Percentiles rank a stretch among this genome's conserved stretches.
These are phyloP conservation scores for Oxyria digyna DNA, from an alignment of 148 eudicot species.

Conservation along the genomic window DNA sequence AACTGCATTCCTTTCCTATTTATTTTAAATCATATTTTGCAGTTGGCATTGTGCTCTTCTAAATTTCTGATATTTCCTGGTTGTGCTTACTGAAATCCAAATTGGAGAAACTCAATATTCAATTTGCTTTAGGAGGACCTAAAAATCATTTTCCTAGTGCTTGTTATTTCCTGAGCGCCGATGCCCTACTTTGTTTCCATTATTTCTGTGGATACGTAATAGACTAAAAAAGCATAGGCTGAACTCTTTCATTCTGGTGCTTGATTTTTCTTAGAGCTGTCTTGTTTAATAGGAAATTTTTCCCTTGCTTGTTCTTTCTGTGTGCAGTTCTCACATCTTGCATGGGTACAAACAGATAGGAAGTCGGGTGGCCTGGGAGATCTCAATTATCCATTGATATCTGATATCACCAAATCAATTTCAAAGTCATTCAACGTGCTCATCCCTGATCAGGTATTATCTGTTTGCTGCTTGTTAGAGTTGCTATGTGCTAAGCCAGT, in stretches of 20 bases:
- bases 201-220: background rate
- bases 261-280: too few relatives aligned
- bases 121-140: background rate
- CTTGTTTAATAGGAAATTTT: too few relatives aligned
- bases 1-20: background rate
- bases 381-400: conserved; percentile 65
- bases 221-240: background rate
- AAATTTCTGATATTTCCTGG: background rate
- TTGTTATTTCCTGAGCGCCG: background rate
- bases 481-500: background rate
- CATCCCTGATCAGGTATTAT: conserved; percentile 77
- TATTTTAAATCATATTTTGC: background rate
- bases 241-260: background rate
- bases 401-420: conserved; percentile 91
- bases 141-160: background rate
- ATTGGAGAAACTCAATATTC: background rate
- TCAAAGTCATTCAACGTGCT: conserved; percentile 68
- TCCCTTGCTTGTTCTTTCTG: background rate
- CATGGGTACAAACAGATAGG: conserved; percentile 97
- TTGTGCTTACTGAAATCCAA: background rate
- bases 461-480: background rate
- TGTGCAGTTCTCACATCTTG: conserved; percentile 92
- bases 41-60: background rate
- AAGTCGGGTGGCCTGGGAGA: conserved; percentile 96
- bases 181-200: background rate